Evolutionary conservation across 2,329 filamentous ascomycete species (phyloP), one percentile per base, ranked within the genome.

Genomic region (Elsinoe necatrix): DNA sequence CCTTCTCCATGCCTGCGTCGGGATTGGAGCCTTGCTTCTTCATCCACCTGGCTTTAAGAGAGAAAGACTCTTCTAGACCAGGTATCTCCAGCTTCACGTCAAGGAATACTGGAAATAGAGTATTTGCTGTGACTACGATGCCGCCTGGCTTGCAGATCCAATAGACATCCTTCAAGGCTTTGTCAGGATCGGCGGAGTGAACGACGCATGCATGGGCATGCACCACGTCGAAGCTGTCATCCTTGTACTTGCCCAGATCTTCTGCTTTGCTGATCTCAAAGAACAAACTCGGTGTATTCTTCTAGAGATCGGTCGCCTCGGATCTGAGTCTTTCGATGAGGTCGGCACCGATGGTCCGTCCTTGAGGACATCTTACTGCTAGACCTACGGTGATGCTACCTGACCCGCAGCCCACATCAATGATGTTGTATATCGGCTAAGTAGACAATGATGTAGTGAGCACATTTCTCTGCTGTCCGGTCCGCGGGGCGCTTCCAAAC

Each of bases 201-300:
- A 77, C 74, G 8, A 84, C 69, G 2, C 84, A 75, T 63, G 83
- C 80, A 62, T 82, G 78, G 21, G 74, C 76, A 62, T 79, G 77
- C 5, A 83, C 80, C n/a, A 84, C 66, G 61, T 85, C 82, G 60
- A 84, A 84, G 2, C 25, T 70, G 65, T 25, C 70, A 56, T 82
- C 76, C 1, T 69, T 60, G 43, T 72, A 76, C 1, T 68, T 58
- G 54, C 25, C 21, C 11, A 78, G 69, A 14, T 64, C 60, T 59
- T 75, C 71, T 5, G 73, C 75, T 68, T 73, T 68, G 11, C 68
- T 69, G 16, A 63, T 60, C 18, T 64, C 62, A 55, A 73, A 74
- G 1, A 61, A 61, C 12, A 72, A 60, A 55, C 73, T 61, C 20
- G 0, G 73, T 71, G 16, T 65, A 58, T 1, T 61, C 56, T 7